Percentiles rank a stretch among this genome's conserved stretches.
These are phyloP conservation scores for Paramyrothecium sp. DNA, from an alignment of 2,329 filamentous ascomycete species.

Conservation along the genomic window DNA sequence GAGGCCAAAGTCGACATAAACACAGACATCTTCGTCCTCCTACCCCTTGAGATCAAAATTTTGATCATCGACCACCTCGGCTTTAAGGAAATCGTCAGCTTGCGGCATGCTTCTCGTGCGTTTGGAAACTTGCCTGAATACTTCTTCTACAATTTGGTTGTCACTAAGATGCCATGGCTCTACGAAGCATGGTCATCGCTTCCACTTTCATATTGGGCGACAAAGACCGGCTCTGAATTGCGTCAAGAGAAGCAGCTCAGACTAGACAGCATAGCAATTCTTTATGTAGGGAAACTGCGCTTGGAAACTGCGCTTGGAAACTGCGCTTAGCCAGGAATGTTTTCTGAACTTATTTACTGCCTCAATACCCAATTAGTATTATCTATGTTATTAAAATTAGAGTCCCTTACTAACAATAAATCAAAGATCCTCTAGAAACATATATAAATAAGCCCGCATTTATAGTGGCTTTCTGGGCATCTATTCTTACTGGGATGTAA, in stretches of 20 bases:
- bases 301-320: no score
- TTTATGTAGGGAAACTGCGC: no score
- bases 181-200: slow-evolving; percentile 15
- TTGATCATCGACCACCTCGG: slow-evolving; percentile 8
- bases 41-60: slow-evolving; percentile 11
- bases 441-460: no score
- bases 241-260: background rate
- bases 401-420: no score
- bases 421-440: no score
- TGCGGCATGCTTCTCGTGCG: slow-evolving; percentile 9
- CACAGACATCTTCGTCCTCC: slow-evolving; percentile 3
- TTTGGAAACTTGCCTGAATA: slow-evolving; percentile 10
- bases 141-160: slow-evolving; percentile 4
- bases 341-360: no score
- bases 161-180: slow-evolving; percentile 12
- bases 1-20: background rate
- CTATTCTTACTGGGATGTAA: no score
- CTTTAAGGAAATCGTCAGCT: slow-evolving; percentile 10
- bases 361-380: no score
- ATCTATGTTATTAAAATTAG: no score
- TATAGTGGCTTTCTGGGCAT: no score
- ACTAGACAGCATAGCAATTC: no score
- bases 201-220: slow-evolving; percentile 13
- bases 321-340: no score
- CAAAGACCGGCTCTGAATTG: slow-evolving; percentile 6